phyloP scores from a whole-genome alignment of 2,329 filamentous ascomycete genomes.

The Zasmidium citrigriseum region DNA sequence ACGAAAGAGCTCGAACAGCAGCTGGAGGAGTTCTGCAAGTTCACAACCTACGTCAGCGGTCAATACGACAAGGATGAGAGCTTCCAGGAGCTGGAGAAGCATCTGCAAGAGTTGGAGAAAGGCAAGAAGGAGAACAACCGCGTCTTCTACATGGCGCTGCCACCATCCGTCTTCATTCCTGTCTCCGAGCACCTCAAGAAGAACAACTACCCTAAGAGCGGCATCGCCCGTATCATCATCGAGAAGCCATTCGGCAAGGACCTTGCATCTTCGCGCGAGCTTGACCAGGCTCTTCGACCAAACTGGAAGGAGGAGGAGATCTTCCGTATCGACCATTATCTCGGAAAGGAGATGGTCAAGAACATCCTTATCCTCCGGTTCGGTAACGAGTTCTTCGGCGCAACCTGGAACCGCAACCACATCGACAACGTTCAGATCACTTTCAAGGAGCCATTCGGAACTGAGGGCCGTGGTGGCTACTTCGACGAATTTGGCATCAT shows the following conservation, averaged over 20 bases:
- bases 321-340: conserved; percentile 98
- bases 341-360: conserved; percentile 99
- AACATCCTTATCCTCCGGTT: conserved; percentile 98
- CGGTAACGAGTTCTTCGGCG: conserved; percentile 97
- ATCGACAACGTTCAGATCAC: conserved; percentile 99
- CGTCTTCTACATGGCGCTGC: conserved; percentile 98
- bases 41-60: conserved; percentile 93
- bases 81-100: conserved; percentile 80
- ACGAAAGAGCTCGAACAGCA: conserved; percentile 97
- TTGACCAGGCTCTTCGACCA: conserved; percentile 91
- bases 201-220: conserved; percentile 90
- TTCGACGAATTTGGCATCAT: conserved; percentile 99
- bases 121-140: conserved; percentile 81
- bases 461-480: conserved; percentile 95
- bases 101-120: conserved; percentile 82
- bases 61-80: conserved; percentile 98
- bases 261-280: conserved; percentile 85
- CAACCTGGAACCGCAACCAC: conserved; percentile 98
- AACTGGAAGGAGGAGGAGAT: conserved; percentile 99
- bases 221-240: conserved; percentile 92
- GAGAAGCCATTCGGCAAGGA: conserved; percentile 99
- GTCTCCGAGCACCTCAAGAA: conserved; percentile 97
- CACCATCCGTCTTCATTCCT: conserved; percentile 95
- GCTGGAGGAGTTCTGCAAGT: conserved; percentile 80
- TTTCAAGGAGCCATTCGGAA: conserved; percentile 99